Conservation (phyloP, 1,139 yeast genomes). For the Nematodospora anomalae region DNA sequence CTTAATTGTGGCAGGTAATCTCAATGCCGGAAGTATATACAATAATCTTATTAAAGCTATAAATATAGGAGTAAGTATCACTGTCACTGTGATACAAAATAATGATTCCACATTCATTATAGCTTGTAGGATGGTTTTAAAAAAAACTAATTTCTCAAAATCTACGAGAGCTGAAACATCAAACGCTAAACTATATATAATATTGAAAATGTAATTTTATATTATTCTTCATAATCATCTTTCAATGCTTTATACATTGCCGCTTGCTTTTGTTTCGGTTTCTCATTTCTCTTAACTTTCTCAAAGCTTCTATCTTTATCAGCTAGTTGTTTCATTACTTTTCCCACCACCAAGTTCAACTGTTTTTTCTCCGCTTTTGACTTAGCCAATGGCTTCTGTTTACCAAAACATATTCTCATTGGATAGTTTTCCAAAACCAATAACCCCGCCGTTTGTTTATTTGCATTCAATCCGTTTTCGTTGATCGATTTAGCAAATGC, state of each 20-base stretch:
- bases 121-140: neutral
- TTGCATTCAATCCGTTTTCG: constrained; percentile 28
- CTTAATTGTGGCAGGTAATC: constrained; percentile 9
- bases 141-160: neutral
- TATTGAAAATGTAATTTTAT: no score
- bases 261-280: neutral
- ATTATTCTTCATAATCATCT: constrained; percentile 7
- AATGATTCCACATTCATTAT: constrained; percentile 6
- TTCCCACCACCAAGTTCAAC: constrained; percentile 54
- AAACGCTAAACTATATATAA: no score
- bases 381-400: constrained; percentile 49
- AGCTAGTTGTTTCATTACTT: constrained; percentile 57
- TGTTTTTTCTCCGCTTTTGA: constrained; percentile 50
- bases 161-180: no score
- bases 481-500: constrained; percentile 43
- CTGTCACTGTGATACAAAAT: constrained; percentile 4
- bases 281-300: neutral
- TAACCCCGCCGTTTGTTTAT: constrained; percentile 35
- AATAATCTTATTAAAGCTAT: constrained; percentile 14
- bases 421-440: constrained; percentile 41
- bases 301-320: constrained; percentile 30
- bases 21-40: constrained; percentile 28
- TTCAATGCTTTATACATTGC: constrained; percentile 4
- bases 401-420: constrained; percentile 67
- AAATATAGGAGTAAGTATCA: constrained; percentile 2